phyloP scores from a whole-genome alignment of 495 filamentous ascomycete species.

The Terfezia boudieri region DNA sequence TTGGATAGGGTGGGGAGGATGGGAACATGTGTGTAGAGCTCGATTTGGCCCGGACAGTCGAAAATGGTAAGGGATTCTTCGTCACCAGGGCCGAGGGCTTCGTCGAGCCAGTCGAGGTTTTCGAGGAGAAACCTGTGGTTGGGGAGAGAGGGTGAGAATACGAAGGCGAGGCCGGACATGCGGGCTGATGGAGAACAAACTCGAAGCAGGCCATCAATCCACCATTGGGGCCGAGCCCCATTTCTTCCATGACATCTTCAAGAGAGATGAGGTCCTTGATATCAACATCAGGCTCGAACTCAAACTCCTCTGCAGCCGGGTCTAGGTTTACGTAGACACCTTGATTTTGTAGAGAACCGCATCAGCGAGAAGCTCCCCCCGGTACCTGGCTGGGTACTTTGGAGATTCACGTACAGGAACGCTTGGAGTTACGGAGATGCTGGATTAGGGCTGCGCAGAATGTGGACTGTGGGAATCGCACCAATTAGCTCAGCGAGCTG shows the following conservation, averaged over 20 bases:
- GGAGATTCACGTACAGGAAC: slow-evolving; percentile 33
- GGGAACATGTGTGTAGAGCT: slow-evolving; percentile 93
- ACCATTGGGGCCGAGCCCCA: slow-evolving; percentile 81
- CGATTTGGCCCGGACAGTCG: slow-evolving; percentile 97
- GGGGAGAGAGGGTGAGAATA: background rate
- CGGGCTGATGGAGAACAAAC: slow-evolving; percentile 15
- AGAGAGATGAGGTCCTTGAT: slow-evolving; percentile 92
- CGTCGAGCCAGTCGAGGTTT: slow-evolving; percentile 85
- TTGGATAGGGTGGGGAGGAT: slow-evolving; percentile 68
- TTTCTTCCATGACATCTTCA: slow-evolving; percentile 96
- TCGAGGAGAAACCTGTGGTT: slow-evolving; percentile 48
- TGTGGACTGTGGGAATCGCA: slow-evolving; percentile 38
- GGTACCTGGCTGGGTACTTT: background rate
- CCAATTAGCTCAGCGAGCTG: background rate
- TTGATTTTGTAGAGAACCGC: background rate
- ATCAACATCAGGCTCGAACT: slow-evolving; percentile 80
- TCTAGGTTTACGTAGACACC: slow-evolving; percentile 94
- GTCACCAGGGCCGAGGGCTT: slow-evolving; percentile 56
- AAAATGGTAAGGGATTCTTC: slow-evolving; percentile 94
- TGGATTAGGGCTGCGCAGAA: slow-evolving; percentile 87
- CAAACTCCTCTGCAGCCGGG: slow-evolving; percentile 81
- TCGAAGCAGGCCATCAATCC: slow-evolving; percentile 97
- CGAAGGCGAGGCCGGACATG: background rate
- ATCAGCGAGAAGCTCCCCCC: background rate
- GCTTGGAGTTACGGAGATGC: slow-evolving; percentile 67